A percentile compares a stretch with the other conserved stretches of the same genome.
phyloP scores from a whole-genome alignment of 371 early-diverging fungal species.

The Chytridium lagenaria region DNA sequence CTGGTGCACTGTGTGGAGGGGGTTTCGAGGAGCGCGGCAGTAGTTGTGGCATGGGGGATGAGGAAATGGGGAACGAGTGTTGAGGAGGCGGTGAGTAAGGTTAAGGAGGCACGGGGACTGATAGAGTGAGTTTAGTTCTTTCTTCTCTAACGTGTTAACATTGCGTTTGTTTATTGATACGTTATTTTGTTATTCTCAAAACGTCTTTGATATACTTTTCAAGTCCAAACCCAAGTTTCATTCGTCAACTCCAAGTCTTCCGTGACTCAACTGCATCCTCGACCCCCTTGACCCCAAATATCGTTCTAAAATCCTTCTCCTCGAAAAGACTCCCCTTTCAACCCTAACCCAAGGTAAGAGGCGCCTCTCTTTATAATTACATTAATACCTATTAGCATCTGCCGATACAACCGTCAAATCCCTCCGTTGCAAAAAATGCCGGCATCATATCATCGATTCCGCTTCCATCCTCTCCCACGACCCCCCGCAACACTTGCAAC shows the following conservation, averaged over 20 bases:
- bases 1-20: constrained; percentile 91
- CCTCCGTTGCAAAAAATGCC: constrained; percentile 13
- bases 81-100: constrained; percentile 78
- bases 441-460: constrained; percentile 54
- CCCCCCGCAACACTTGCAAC: constrained; percentile 36
- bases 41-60: constrained; percentile 91
- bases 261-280: constrained; percentile 10
- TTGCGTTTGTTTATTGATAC: neutral
- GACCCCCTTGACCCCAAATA: neutral
- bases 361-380: neutral
- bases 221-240: constrained; percentile 64
- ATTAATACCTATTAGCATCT: neutral
- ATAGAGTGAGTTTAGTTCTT: constrained; percentile 18
- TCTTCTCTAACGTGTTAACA: neutral
- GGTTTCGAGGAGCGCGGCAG: constrained; percentile 85
- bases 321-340: neutral
- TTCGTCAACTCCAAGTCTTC: constrained; percentile 36
- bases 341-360: neutral
- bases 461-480: constrained; percentile 75
- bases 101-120: constrained; percentile 73
- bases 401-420: neutral
- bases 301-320: neutral
- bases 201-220: neutral
- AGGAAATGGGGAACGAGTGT: constrained; percentile 62
- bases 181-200: neutral